Evolutionary conservation across 2,329 filamentous ascomycete genomes (phyloP).

Genomic region (Colletotrichum salicis): DNA sequence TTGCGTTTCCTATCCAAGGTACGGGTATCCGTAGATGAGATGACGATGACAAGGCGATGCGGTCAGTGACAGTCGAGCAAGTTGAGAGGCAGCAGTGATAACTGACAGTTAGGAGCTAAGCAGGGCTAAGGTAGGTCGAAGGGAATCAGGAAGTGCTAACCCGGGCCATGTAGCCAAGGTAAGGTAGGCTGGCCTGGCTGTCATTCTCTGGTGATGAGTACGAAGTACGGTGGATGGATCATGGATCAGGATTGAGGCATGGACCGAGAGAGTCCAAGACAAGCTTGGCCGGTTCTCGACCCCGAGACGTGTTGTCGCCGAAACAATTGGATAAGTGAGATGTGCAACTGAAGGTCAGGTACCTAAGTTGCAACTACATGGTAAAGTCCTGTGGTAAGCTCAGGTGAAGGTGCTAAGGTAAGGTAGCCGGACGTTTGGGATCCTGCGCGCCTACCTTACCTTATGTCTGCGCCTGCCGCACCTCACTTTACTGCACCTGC

Average conservation of each 20-base stretch:
- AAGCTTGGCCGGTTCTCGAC: not conserved
- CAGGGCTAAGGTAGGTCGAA: not conserved
- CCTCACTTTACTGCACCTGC: not conserved
- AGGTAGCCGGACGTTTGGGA: conserved; percentile 13
- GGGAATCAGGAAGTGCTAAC: not conserved
- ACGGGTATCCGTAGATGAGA: not conserved
- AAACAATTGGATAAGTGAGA: not conserved
- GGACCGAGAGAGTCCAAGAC: not conserved
- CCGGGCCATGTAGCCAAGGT: not conserved
- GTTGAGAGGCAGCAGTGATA: not conserved
- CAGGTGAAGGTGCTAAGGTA: not conserved
- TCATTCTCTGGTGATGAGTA: not conserved
- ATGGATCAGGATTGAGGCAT: too few relatives aligned
- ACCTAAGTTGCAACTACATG: not conserved
- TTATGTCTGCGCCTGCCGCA: not conserved
- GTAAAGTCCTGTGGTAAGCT: too few relatives aligned
- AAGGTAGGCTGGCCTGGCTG: not conserved
- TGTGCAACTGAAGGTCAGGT: not conserved
- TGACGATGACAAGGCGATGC: not conserved
- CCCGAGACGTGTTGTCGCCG: not conserved
- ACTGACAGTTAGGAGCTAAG: not conserved
- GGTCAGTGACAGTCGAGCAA: not conserved
- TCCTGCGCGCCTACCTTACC: not conserved
- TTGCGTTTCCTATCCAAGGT: not conserved
- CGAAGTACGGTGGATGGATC: not conserved